Base-by-base conservation (phyloP, 768 basidiomycete genomes). In the Pleurotus salmoneostramineus region DNA sequence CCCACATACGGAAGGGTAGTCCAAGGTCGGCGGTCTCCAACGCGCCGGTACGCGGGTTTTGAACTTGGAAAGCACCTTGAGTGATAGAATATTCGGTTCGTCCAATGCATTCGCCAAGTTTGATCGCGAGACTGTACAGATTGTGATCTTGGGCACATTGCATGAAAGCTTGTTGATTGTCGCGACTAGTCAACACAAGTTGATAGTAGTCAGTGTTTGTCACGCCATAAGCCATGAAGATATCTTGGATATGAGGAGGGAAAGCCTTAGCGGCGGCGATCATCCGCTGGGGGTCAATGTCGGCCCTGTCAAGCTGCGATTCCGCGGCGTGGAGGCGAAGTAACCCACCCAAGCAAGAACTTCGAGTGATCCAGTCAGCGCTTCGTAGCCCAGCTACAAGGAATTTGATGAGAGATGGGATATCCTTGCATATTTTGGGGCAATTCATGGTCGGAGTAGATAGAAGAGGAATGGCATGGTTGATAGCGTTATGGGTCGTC, bases 81-180 rank as follows among this genome's bases (percentile, higher is more conserved):
- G 73, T 66, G 56, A 88, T 74, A 3, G 83, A 80, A 64, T 83
- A 87, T 62, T 89, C 87, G 6, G 83, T 85, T 46, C 73, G 70
- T 7, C 80, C 67, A 61, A 89, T 82, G 46, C 82, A 69, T 5
- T 72, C 68, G 1, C 79, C 77, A 27, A 85, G 70, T 40, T 71
- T 73, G 37, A 80, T 61, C 1, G 83, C 86, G 3, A 88, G 75
- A 3, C 72, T 59, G 61, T 79, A 77, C 3, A 88, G 62, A 62
- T 88, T 77, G 34, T 66, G 70, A 60, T 81, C 77, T 50, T 77
- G 73, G 0, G 74, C 74, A 58, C 69, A 76, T 11, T 69, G 56
- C 70, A 83, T 72, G 79, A 88, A 82, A 6, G 83, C 83, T 2
- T 71, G 69, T 57, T 83, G 81, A 63, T 77, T 82, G 3, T 83